Base-by-base conservation (phyloP, 2,329 filamentous ascomycete species). In the Magnaporthiopsis incrustans region DNA sequence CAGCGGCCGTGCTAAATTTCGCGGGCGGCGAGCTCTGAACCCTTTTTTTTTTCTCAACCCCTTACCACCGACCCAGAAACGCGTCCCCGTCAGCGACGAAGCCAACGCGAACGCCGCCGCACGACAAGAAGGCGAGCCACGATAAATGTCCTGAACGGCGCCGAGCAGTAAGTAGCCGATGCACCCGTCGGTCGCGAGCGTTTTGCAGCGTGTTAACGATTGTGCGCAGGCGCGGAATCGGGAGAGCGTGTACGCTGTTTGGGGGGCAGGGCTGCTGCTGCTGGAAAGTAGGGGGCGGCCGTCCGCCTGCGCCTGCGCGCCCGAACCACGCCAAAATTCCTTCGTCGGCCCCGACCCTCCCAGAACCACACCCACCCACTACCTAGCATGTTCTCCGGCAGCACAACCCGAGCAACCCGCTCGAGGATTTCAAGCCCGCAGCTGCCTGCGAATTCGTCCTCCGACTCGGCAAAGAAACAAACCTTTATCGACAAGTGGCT, bases 341-440 rank as follows among this genome's bases (percentile, higher is more conserved):
- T 53, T 53, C 44, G 44, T 25, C 44, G 3, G 44, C 44, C 44
- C 44, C 44, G 22, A 53, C 44, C 18, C 22, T 53, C 18, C 18
- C 44, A 53, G 7, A n/a, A 22, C n/a, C n/a, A 22, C 44, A n/a
- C 44, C 44, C 2, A 22, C 44, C 22, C n/a, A 5, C 44, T 15
- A 15, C 6, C 44, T 18, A 14, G 18, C 44, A 53, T 53, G 44
- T 53, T 53, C 8, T 25, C 44, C 8, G 44, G 44, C 44, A 53
- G 77, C 66, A 79, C 75, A 70, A 80, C 78, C 67, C 76, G 81
- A 74, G 75, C 80, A 64, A 77, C 81, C 69, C 79, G 83, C 74
- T 85, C 83, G 74, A 82, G 83, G 64, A 83, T 79, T 69, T 84
- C 83, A 66, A 86, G 83, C 69, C 83, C 83, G 33, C 77, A 78